Base-by-base conservation (phyloP, 352 stramenopile genomes). In the Pythium aphanidermatum region DNA sequence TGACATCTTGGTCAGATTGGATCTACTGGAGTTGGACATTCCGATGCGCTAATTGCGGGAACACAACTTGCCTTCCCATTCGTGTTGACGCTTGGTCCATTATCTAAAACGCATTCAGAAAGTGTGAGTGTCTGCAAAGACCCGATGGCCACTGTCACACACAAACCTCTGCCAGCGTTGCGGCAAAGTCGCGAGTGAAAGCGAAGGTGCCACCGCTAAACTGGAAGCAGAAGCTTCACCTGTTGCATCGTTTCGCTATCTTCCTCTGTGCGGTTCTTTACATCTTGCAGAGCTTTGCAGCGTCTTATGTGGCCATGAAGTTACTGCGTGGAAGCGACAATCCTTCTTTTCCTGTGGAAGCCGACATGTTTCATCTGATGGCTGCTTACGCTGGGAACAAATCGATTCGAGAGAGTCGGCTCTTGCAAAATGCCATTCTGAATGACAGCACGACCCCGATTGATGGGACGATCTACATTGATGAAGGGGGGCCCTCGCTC, bases 341-440 rank as follows among this genome's bases (percentile, higher is more conserved):
- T 17, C 33, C 38, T 12, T 31, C 23, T 28, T 36, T 44, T 11
- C 35, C 11, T 10, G 26, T 23, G 0, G 19, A 38, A 16, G 46
- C 44, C 28, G 34, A 53, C 28, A 26, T 21, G 0, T 20, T 53
- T 0, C 46, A 34, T 9, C 43, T 78, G 5, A 72, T 78, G 27
- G 51, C 29, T 13, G 37, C 34, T 9, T 74, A 68, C 26, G 33
- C 38, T 5, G 67, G 63, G 0, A 46, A 46, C 14, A 35, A 26
- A 14, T 54, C 57, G 2, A 56, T 78, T 29, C 43, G 58, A 16
- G 52, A 78, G 2, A 71, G 62, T 14, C 55, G 44, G 9, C 28
- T 79, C 6, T 36, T 79, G 19, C 30, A 63, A 14, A 21, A 58
- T 3, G n/a, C n/a, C n/a, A 36, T 65, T 2, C 35, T 68, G 13